Evolutionary conservation across 2,329 filamentous ascomycete species (phyloP), one percentile per base, ranked within the genome.

Genomic region (Didymella pinodella): DNA sequence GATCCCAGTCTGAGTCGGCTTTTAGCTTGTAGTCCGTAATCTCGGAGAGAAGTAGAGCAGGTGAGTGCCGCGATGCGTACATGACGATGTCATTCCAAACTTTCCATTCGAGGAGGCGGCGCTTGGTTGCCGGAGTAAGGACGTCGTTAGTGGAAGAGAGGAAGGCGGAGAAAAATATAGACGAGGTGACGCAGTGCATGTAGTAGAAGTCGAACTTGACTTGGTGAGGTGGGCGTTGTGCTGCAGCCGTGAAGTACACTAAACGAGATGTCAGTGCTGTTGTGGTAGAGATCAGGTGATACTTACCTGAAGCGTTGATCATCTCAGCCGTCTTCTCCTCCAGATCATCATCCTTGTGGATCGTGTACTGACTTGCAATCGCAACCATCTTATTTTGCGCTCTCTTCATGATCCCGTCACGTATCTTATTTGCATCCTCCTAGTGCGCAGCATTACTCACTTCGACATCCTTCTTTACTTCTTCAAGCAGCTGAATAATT

Each of bases 101-200:
- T 76, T 96, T 96, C 86, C 88, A 93, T 76, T 95, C 90, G 7
- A 97, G 81, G 0, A 97, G 78, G 6, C 91, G 86, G 12, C 83
- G 80, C 72, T 93, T 94, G 47, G 81, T 80, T 7, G 81, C 80
- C 0, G 78, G 71, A 0, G 86, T 81, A 43, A 93, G 81, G 84
- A 85, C 95, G 36, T 55, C 25, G 32, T 62, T 64, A 36, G 81
- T 64, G 64, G 83, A 83, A 11, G 79, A 78, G 69, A 88, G 84
- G 72, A 97, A 83, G 7, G 82, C 73, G 6, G 82, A 81, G 64
- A 91, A 83, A 79, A 94, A 95, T 65, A 96, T 86, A n/a, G 89
- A 88, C 11, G 82, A 81, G 71, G 90, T 97, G 65, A 94, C 79
- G 68, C 88, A 86, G 76, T 97, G 93, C 68, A 93, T 93, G 71